These are phyloP conservation scores for Stemphylium vesicarium DNA, from an alignment of 2,329 filamentous ascomycete genomes.

Conservation along the genomic window DNA sequence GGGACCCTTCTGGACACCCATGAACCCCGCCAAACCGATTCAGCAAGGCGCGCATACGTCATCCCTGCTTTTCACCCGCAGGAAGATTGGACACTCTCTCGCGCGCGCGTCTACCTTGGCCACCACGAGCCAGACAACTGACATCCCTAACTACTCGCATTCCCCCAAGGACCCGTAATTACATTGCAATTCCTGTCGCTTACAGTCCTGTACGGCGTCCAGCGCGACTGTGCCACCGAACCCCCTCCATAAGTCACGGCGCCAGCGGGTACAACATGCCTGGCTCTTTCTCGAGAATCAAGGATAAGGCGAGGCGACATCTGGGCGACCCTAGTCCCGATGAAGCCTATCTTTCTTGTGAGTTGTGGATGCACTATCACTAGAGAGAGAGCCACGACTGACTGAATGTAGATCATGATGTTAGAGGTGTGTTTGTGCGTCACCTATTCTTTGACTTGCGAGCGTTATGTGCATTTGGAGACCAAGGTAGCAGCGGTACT, in stretches of 20 bases:
- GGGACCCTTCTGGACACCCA: background rate
- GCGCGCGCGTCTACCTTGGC: conserved; percentile 13
- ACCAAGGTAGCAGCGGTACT: conserved; percentile 10
- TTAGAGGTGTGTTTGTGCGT: conserved; percentile 62
- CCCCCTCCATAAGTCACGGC: background rate
- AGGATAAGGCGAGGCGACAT: conserved; percentile 35
- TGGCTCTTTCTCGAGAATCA: conserved; percentile 29
- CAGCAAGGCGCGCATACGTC: conserved; percentile 22
- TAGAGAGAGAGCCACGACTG: background rate
- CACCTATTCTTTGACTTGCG: conserved; percentile 19
- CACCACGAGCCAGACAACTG: conserved; percentile 21
- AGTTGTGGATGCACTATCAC: conserved; percentile 47
- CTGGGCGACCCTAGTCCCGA: conserved; percentile 58
- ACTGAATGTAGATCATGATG: conserved; percentile 64
- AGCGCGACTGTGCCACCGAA: conserved; percentile 2
- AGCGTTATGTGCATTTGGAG: background rate
- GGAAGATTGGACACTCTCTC: conserved; percentile 10
- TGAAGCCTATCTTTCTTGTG: conserved; percentile 73
- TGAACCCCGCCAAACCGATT: conserved; percentile 14
- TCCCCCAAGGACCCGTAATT: background rate
- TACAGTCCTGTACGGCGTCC: background rate
- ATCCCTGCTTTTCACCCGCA: conserved; percentile 19
- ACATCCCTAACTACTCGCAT: conserved; percentile 1
- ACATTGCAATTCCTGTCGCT: background rate
- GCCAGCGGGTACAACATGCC: conserved; percentile 22